These are phyloP conservation scores for Erigeron philadelphicus DNA, from an alignment of 140 eudicot species.

Conservation along the genomic window DNA sequence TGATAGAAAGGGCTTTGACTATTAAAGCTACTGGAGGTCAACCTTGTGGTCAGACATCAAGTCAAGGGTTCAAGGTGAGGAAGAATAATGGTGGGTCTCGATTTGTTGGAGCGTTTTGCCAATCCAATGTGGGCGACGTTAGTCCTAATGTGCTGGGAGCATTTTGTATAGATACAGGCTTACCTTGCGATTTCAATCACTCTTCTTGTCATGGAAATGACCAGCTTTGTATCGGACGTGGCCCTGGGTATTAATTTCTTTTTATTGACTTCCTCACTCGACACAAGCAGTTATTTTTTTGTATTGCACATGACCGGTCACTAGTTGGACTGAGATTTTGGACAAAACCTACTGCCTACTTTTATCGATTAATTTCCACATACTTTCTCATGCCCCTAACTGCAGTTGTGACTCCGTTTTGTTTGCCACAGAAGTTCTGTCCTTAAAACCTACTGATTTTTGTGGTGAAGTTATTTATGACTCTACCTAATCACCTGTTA, in stretches of 20 bases:
- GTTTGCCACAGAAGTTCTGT: no score
- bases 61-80: slow-evolving; percentile 54
- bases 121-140: slow-evolving; percentile 71
- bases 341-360: no score
- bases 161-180: slow-evolving; percentile 52
- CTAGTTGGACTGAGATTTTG: background rate
- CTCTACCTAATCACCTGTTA: background rate
- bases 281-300: background rate
- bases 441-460: background rate
- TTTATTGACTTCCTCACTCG: background rate
- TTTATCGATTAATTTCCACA: no score
- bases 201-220: slow-evolving; percentile 63
- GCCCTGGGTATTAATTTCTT: slow-evolving; percentile 52
- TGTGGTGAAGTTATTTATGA: background rate
- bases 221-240: slow-evolving; percentile 69
- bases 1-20: slow-evolving; percentile 27
- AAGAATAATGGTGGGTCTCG: slow-evolving; percentile 25
- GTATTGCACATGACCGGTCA: background rate
- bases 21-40: slow-evolving; percentile 59
- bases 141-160: slow-evolving; percentile 83
- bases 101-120: slow-evolving; percentile 70
- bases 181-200: slow-evolving; percentile 64
- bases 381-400: no score
- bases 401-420: no score
- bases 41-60: slow-evolving; percentile 39